Evolutionary conservation across 2,329 filamentous ascomycete species (phyloP).

Genomic region (Aspergillus aculeatinus): DNA sequence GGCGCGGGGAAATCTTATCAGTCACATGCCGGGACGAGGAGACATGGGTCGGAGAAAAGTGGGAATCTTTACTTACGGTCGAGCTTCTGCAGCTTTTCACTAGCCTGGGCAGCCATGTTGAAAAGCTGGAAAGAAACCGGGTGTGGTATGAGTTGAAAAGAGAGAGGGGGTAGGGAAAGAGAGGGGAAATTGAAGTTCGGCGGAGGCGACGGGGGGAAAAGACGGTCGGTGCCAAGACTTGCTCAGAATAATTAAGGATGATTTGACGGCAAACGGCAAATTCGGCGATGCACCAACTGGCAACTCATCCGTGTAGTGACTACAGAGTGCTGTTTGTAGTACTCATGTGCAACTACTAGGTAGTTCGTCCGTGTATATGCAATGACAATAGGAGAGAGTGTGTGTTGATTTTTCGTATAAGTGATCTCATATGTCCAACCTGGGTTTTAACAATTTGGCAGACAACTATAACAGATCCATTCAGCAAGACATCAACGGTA

Average conservation of each 20-base stretch:
- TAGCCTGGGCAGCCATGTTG: conserved; percentile 45
- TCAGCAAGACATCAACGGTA: too few species aligned
- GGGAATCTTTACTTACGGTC: conserved; percentile 31
- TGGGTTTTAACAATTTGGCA: too few species aligned
- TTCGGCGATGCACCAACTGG: conserved; percentile 1
- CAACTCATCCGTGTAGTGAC: too few species aligned
- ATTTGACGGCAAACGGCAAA: background rate
- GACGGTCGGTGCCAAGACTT: conserved; percentile 14
- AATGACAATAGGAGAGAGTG: too few species aligned
- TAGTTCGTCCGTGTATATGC: too few species aligned
- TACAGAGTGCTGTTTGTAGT: too few species aligned
- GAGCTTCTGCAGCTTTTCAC: conserved; percentile 43
- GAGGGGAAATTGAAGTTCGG: conserved; percentile 15
- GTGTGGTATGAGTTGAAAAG: conserved; percentile 23
- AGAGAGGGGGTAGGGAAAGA: conserved; percentile 21
- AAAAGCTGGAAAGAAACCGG: conserved; percentile 19
- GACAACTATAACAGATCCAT: too few species aligned
- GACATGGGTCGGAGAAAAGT: conserved; percentile 1
- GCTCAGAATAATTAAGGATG: background rate
- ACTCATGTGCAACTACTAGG: too few species aligned
- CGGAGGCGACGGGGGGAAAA: conserved; percentile 5
- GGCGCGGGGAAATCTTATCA: conserved; percentile 20
- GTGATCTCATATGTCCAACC: too few species aligned
- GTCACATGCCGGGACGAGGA: conserved; percentile 7
- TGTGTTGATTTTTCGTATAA: too few species aligned